Evolutionary conservation across 2,329 filamentous ascomycete species (phyloP).

Genomic region (Penicillium crustosum): DNA sequence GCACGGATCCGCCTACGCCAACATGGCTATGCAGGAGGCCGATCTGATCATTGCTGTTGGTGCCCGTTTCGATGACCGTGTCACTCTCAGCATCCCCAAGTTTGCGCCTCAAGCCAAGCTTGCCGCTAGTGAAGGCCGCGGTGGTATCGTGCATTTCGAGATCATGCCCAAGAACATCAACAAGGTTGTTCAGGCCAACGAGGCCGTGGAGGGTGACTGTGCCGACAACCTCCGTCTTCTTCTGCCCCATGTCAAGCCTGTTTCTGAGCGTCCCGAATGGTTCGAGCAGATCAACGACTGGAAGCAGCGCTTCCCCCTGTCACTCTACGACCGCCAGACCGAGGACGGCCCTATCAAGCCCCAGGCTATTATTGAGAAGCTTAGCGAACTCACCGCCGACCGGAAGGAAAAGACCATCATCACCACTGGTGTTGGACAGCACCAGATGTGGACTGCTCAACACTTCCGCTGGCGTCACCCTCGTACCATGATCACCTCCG

Average conservation of each 20-base stretch:
- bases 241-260: constrained; percentile 67
- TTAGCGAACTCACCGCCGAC: constrained; percentile 77
- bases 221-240: constrained; percentile 73
- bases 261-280: constrained; percentile 75
- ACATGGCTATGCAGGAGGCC: constrained; percentile 96
- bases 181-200: constrained; percentile 95
- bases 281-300: constrained; percentile 84
- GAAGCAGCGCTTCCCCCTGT: constrained; percentile 88
- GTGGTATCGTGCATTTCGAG: constrained; percentile 96
- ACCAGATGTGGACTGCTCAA: constrained; percentile 98
- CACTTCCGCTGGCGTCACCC: constrained; percentile 94
- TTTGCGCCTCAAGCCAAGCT: constrained; percentile 87
- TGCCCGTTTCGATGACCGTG: constrained; percentile 93
- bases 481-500: constrained; percentile 92
- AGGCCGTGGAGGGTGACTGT: constrained; percentile 92
- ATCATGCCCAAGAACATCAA: constrained; percentile 99
- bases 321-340: constrained; percentile 74
- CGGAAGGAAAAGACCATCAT: constrained; percentile 85
- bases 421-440: constrained; percentile 90
- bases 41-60: constrained; percentile 95
- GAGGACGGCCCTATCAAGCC: constrained; percentile 84
- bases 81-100: constrained; percentile 75
- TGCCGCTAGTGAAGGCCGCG: constrained; percentile 79
- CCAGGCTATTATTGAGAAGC: constrained; percentile 85
- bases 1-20: constrained; percentile 96